Evolutionary conservation across 345 rosid species (phyloP).

Genomic region (Brassica napus): DNA sequence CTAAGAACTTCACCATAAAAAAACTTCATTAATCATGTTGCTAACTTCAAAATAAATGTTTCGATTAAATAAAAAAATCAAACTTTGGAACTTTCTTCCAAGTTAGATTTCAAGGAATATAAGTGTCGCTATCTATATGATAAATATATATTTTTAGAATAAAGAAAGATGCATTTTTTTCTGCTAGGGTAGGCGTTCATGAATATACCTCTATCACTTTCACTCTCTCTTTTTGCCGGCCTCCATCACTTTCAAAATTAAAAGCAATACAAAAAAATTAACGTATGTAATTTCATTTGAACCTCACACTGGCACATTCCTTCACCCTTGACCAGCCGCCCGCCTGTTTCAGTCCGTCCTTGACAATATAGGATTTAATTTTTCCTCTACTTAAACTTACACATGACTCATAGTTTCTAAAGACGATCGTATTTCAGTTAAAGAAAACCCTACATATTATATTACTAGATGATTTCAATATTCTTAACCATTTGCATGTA

Average conservation of each 20-base stretch:
- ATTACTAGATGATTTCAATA: background rate
- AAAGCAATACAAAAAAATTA: background rate
- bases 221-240: background rate
- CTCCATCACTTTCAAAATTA: too few species aligned
- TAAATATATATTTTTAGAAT: background rate
- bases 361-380: background rate
- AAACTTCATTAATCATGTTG: too few species aligned
- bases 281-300: background rate
- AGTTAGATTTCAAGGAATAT: background rate
- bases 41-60: background rate
- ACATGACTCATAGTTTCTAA: background rate
- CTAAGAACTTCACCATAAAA: too few species aligned
- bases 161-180: background rate
- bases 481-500: background rate
- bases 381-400: background rate
- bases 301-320: background rate
- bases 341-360: constrained; percentile 3
- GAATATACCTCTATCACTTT: background rate
- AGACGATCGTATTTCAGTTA: background rate
- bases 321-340: constrained; percentile 18
- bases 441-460: background rate
- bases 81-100: background rate
- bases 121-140: background rate
- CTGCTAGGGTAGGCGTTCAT: background rate
- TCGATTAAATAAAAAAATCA: background rate